Conservation (phyloP, 1,284 basidiomycete genomes). For the Porodaedalea pini region DNA sequence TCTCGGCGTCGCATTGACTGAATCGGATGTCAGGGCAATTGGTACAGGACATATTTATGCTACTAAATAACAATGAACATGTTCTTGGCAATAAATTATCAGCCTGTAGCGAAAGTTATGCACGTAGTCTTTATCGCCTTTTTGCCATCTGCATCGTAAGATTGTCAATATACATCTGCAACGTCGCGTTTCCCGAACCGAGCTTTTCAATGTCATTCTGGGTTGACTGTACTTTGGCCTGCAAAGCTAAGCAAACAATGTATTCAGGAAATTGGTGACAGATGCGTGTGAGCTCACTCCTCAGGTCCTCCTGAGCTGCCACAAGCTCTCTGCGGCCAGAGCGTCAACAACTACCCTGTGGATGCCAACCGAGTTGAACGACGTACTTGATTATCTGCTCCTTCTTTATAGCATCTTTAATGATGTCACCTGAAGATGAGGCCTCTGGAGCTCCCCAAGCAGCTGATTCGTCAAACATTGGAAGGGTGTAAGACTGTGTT, state of each 20-base stretch:
- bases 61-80: no score
- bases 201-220: constrained; percentile 77
- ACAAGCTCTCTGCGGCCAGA: constrained; percentile 60
- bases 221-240: constrained; percentile 62
- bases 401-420: constrained; percentile 71
- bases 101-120: no score
- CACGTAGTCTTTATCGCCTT: constrained; percentile 53
- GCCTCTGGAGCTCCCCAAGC: constrained; percentile 53
- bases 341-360: background rate
- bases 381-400: constrained; percentile 58
- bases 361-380: background rate
- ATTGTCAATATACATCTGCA: constrained; percentile 88
- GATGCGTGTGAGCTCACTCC: constrained; percentile 45
- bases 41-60: no score
- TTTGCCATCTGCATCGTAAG: constrained; percentile 80
- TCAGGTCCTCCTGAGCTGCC: constrained; percentile 69
- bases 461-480: constrained; percentile 54
- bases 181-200: constrained; percentile 70
- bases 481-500: constrained; percentile 23
- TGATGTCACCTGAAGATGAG: constrained; percentile 52
- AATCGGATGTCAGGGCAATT: no score
- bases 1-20: no score
- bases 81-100: no score
- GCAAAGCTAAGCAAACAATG: constrained; percentile 47
- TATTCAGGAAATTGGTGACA: background rate